phyloP scores from a whole-genome alignment of 176 grass and related monocot genomes.

The Oryza brachyantha region DNA sequence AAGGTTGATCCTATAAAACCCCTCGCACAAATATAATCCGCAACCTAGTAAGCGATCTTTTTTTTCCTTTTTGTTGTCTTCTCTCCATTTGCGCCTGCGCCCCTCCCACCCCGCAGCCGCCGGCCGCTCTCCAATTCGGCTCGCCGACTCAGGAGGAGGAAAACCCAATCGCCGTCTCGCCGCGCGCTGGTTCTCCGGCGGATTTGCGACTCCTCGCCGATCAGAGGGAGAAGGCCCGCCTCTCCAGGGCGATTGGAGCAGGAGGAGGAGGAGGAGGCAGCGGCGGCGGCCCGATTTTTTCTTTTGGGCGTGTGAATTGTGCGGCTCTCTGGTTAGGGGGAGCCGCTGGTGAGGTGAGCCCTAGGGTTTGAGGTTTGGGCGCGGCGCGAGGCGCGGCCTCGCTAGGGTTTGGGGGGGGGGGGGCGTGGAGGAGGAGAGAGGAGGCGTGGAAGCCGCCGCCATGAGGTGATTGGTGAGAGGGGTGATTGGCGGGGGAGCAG shows the following conservation, averaged over 20 bases:
- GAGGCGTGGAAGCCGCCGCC: background rate
- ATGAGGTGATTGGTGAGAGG: slow-evolving; percentile 13
- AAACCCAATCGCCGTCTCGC: slow-evolving; percentile 2
- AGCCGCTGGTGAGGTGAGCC: slow-evolving; percentile 10
- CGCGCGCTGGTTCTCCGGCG: background rate
- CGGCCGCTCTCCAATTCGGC: slow-evolving; percentile 35
- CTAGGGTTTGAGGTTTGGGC: slow-evolving; percentile 22
- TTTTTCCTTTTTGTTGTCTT: background rate
- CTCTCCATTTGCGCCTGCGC: background rate
- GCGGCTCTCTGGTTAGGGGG: background rate
- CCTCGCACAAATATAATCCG: background rate
- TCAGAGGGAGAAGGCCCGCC: slow-evolving; percentile 30
- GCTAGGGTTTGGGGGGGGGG: slow-evolving; percentile 32
- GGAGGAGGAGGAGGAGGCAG: background rate
- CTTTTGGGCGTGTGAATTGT: background rate
- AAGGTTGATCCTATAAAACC: background rate
- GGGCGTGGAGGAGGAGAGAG: background rate
- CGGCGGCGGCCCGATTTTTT: slow-evolving; percentile 8
- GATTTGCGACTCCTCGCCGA: slow-evolving; percentile 7
- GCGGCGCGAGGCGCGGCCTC: background rate
- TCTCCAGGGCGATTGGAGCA: background rate
- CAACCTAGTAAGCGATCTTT: background rate
- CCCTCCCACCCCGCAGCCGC: slow-evolving; percentile 30
- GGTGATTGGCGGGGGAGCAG: slow-evolving; percentile 11
- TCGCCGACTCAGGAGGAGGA: background rate